Base-by-base conservation (phyloP, 345 rosid genomes). In the Hirschfeldia incana region DNA sequence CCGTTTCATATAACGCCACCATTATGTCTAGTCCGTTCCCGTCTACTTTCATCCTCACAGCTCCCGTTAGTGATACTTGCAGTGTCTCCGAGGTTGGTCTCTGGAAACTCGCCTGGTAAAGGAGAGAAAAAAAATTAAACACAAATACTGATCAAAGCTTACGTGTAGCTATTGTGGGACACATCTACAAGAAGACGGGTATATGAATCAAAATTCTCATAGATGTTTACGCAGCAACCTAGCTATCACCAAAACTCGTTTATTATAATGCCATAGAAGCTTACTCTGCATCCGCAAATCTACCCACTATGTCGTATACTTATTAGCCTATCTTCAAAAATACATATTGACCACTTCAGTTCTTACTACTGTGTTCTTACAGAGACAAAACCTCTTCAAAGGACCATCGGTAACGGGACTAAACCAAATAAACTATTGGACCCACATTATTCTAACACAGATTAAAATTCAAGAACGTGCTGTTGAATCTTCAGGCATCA, bases 1-100 rank as follows among this genome's bases (percentile, higher is more conserved):
- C 97, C 8, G 55, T 87, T 77, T 94, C 96, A 46, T 94, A 90
- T 9, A 94, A 78, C 1, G 89, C 97, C 83, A 92, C 92, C 97
- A 94, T 90, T 51, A 94, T 34, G 59, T 85, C 86, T 46, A 79
- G 87, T 6, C 91, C 95, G 46, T 82, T 57, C 68, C 76, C 83
- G 28, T 93, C 95, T 60, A 88, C 80, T 70, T 88, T 90, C 36
- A 73, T 73, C 70, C 93, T 85, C 69, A 90, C 60, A 0, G 90
- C 76, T 78, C 95, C 94, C 1, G 87, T 80, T 5, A 93, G 67
- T 28, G 85, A 67, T 58, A 89, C 89, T 80, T 88, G 91, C 72
- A 94, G 72, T 62, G 84, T 60, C 28, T 91, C 88, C 69, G 91
- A 77, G 15, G 92, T 84, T 3, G 89, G 92, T 84, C 88, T 85